phyloP scores from a whole-genome alignment of 2,329 filamentous ascomycete species.

The Penicillium brevicompactum region DNA sequence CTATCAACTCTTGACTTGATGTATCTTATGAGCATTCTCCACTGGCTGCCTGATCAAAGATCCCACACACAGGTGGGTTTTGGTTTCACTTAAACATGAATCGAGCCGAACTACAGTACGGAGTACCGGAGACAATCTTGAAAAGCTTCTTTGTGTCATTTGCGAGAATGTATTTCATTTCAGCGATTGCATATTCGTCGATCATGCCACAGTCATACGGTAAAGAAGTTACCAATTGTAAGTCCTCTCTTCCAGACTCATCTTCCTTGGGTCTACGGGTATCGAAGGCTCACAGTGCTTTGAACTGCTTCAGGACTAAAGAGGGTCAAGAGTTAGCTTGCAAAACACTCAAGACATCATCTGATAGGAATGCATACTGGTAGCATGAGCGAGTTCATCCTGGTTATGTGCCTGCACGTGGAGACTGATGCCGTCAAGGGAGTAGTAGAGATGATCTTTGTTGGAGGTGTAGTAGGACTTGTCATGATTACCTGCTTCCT shows the following conservation, averaged over 20 bases:
- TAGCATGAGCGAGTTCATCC: constrained; percentile 16
- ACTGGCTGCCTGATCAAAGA: background rate
- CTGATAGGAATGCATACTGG: constrained; percentile 6
- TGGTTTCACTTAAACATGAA: too few species aligned
- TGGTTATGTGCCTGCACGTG: constrained; percentile 22
- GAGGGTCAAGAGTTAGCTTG: background rate
- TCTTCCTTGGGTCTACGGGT: background rate
- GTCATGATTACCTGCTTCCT: constrained; percentile 17
- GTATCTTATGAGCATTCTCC: background rate
- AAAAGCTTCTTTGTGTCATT: too few species aligned
- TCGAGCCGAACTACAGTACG: too few species aligned
- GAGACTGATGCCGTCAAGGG: constrained; percentile 21
- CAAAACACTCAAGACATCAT: background rate
- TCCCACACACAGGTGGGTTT: background rate
- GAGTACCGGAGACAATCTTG: too few species aligned
- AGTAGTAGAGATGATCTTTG: constrained; percentile 21
- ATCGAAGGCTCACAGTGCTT: background rate
- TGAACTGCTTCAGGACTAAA: background rate
- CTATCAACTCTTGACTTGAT: background rate
- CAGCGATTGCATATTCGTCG: too few species aligned
- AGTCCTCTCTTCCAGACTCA: background rate
- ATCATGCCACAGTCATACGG: too few species aligned
- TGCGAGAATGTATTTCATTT: too few species aligned
- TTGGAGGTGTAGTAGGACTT: constrained; percentile 20
- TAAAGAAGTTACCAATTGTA: too few species aligned